These are phyloP conservation scores for Crithidia mellificae DNA, from an alignment of 208 protist genomes.

Conservation along the genomic window DNA sequence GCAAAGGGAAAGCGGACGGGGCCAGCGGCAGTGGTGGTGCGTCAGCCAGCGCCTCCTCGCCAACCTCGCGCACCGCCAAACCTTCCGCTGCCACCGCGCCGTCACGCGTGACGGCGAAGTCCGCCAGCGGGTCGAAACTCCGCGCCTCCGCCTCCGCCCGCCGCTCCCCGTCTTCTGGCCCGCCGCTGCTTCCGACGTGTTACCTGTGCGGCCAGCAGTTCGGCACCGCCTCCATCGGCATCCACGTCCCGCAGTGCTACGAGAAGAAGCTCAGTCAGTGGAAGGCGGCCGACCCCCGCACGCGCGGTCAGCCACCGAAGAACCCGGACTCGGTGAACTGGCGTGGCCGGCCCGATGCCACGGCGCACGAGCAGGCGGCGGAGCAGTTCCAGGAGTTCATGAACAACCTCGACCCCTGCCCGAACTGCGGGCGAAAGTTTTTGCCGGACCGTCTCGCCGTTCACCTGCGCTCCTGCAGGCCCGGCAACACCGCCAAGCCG, in stretches of 20 bases:
- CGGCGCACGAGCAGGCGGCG: constrained; percentile 70
- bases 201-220: constrained; percentile 90
- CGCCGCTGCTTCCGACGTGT: constrained; percentile 69
- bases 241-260: constrained; percentile 91
- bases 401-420: constrained; percentile 86
- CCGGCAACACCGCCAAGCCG: constrained; percentile 57
- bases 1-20: constrained; percentile 68
- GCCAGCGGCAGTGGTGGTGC: constrained; percentile 7
- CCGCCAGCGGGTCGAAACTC: not conserved
- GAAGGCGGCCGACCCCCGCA: constrained; percentile 65
- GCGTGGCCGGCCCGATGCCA: constrained; percentile 32
- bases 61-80: constrained; percentile 8
- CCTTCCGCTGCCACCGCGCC: constrained; percentile 1
- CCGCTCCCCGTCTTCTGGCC: constrained; percentile 26
- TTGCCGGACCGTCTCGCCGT: constrained; percentile 87
- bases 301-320: constrained; percentile 67
- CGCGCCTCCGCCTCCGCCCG: constrained; percentile 1
- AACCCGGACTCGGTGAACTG: constrained; percentile 77
- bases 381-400: constrained; percentile 89
- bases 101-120: constrained; percentile 12
- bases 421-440: constrained; percentile 89
- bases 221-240: constrained; percentile 77
- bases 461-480: constrained; percentile 89
- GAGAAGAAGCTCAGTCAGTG: constrained; percentile 85
- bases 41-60: not conserved